phyloP scores from a whole-genome alignment of 2,329 filamentous ascomycete genomes.

The Arthrobotrys sphaeroides region DNA sequence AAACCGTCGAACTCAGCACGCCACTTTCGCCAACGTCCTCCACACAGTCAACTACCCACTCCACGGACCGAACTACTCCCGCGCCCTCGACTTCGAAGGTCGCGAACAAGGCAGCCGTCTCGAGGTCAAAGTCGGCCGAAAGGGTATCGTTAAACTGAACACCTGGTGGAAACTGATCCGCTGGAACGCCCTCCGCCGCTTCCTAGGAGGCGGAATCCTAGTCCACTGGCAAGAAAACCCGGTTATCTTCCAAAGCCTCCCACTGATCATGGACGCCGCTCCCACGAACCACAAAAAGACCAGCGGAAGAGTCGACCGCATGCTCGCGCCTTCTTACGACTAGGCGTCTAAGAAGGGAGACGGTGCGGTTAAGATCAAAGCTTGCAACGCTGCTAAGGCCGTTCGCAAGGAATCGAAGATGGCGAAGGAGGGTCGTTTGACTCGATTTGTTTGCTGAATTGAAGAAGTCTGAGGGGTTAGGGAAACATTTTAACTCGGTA shows the following conservation, averaged over 20 bases:
- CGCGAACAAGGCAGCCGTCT: constrained; percentile 71
- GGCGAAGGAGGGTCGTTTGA: not conserved
- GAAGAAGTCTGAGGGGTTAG: not conserved
- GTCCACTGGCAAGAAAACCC: constrained; percentile 72
- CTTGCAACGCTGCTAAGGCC: constrained; percentile 9
- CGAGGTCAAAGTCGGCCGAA: constrained; percentile 69
- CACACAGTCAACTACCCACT: constrained; percentile 74
- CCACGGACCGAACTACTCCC: constrained; percentile 73
- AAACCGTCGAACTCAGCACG: constrained; percentile 73
- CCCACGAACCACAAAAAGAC: constrained; percentile 36
- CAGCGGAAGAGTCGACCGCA: constrained; percentile 27
- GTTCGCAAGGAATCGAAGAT: constrained; percentile 15
- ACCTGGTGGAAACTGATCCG: constrained; percentile 78
- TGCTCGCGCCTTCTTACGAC: constrained; percentile 43
- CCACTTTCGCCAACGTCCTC: constrained; percentile 72
- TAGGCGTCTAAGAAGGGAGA: constrained; percentile 22
- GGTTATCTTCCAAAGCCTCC: constrained; percentile 70
- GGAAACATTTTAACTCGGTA: not conserved
- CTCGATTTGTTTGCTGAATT: constrained; percentile 34
- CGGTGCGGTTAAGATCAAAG: not conserved
- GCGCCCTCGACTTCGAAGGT: constrained; percentile 70
- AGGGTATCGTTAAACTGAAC: constrained; percentile 72
- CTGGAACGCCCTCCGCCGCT: constrained; percentile 69
- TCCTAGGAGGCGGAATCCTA: constrained; percentile 71
- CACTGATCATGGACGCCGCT: constrained; percentile 58